Evolutionary conservation across 2,329 filamentous ascomycete genomes (phyloP), one percentile per base, ranked within the genome.

Genomic region (Pseudocercospora crystallina): DNA sequence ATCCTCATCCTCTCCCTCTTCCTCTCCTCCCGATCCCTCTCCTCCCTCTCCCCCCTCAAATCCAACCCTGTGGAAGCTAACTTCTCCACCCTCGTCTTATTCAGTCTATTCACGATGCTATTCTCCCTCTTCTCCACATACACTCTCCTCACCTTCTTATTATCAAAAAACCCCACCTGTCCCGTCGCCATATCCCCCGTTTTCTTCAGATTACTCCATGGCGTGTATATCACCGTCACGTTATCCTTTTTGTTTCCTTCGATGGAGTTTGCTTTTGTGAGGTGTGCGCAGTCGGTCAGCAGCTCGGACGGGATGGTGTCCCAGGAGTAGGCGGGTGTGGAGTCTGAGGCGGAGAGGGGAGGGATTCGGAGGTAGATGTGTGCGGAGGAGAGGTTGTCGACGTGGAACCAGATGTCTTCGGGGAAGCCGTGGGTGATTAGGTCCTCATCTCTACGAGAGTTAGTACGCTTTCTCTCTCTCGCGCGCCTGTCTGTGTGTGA

Each of bases 231-330:
- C 66, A 99, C 72, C 12, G 90, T 95, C 64, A 99, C 78, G 72
- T 97, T 97, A 71, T 97, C 92, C 72, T 96, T 97, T 74, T 99
- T 99, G 77, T 99, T 99, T 58, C 94, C 94, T 77, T 99, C 94
- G 63, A 99, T 99, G 51, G 90, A 96, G 74, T 99, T 99, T 56
- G 94, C 94, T 74, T 99, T 99, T 50, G 94, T 99, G 63, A 99
- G 79, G 72, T 99, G 94, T n/a, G 89, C 94, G 64, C 94, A 90
- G 72, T 99, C 94, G 59, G 79, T 82, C 53, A 99, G 69, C 26
- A 99, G 79, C 3, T 82, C 81, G 54, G 83, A 67, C 0, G 89
- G 84, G 52, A 99, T 89, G 37, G 78, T 73, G 43, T 96, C 90
- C 94, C 94, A 99, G 35, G 81, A 78, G 60, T 94, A 83, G 51